Conservation (phyloP, 148 eudicot genomes). For the Simmondsia chinensis region DNA sequence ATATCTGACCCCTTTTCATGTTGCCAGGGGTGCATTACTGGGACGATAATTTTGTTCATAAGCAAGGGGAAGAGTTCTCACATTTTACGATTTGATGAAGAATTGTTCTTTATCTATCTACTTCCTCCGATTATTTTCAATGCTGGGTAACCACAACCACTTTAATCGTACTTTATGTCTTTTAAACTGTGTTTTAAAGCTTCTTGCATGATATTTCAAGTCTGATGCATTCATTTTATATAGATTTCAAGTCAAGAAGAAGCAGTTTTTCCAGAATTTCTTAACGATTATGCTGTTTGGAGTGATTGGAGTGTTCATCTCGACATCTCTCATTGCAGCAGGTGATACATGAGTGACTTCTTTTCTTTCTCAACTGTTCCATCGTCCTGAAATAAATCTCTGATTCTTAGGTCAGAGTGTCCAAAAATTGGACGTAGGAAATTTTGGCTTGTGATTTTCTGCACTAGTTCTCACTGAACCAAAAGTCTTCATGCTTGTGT, state of each 20-base stretch:
- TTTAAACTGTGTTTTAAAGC: not conserved
- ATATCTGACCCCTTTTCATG: too few relatives aligned
- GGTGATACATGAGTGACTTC: constrained; percentile 48
- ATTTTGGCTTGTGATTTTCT: too few relatives aligned
- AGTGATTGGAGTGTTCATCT: constrained; percentile 75
- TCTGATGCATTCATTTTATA: not conserved
- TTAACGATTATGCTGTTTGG: constrained; percentile 87
- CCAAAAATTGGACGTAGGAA: too few relatives aligned
- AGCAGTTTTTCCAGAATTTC: constrained; percentile 94
- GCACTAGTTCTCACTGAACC: too few relatives aligned
- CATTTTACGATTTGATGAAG: constrained; percentile 75
- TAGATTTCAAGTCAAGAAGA: constrained; percentile 98
- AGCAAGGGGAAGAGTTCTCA: constrained; percentile 83
- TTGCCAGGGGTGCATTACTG: constrained; percentile 54
- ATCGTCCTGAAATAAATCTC: too few relatives aligned
- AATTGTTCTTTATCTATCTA: constrained; percentile 86
- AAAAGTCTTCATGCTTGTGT: too few relatives aligned
- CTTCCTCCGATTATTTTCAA: constrained; percentile 94
- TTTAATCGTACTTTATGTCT: not conserved
- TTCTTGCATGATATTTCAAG: not conserved
- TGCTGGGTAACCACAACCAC: constrained; percentile 55
- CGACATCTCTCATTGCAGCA: constrained; percentile 53
- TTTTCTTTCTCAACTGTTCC: too few relatives aligned
- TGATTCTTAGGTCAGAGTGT: too few relatives aligned
- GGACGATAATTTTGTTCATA: constrained; percentile 48